Conservation (phyloP, 108 stramenopile genomes). For the Pseudonitzschia pungens region DNA sequence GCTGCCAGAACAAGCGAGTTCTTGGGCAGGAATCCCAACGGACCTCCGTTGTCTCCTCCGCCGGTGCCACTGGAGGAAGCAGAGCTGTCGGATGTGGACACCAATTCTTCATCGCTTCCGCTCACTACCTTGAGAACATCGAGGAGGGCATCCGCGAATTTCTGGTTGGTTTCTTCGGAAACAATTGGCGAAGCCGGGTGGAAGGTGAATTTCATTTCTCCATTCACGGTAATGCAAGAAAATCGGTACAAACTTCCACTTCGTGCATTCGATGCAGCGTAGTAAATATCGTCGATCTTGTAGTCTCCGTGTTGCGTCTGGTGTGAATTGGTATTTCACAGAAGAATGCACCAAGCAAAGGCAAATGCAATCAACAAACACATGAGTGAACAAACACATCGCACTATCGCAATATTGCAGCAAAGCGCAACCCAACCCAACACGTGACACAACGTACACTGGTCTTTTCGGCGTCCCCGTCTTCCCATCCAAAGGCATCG, state of each 20-base stretch:
- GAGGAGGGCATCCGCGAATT: conserved; percentile 77
- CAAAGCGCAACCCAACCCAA: neutral
- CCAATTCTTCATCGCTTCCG: conserved; percentile 17
- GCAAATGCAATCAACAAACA: neutral
- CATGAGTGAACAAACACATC: neutral
- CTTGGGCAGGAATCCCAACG: conserved; percentile 37
- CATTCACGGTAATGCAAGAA: conserved; percentile 74
- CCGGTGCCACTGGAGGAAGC: neutral
- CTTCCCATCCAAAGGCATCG: conserved; percentile 57
- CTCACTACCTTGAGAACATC: conserved; percentile 56
- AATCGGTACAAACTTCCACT: conserved; percentile 76
- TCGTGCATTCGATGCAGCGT: conserved; percentile 71
- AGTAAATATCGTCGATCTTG: conserved; percentile 75
- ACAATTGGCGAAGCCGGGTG: conserved; percentile 80
- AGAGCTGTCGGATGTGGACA: neutral
- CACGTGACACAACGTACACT: neutral
- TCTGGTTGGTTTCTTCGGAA: conserved; percentile 49
- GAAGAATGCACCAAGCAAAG: too few relatives aligned
- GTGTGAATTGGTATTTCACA: neutral
- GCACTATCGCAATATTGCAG: neutral
- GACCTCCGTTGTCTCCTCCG: conserved; percentile 5
- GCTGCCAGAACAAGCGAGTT: conserved; percentile 52
- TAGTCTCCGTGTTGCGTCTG: conserved; percentile 66
- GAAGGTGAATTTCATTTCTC: conserved; percentile 74
- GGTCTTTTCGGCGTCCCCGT: conserved; percentile 3